Percentiles rank a stretch among this genome's conserved stretches.
Conservation (phyloP, 441 rosid genomes). For the Manihot esculenta region DNA sequence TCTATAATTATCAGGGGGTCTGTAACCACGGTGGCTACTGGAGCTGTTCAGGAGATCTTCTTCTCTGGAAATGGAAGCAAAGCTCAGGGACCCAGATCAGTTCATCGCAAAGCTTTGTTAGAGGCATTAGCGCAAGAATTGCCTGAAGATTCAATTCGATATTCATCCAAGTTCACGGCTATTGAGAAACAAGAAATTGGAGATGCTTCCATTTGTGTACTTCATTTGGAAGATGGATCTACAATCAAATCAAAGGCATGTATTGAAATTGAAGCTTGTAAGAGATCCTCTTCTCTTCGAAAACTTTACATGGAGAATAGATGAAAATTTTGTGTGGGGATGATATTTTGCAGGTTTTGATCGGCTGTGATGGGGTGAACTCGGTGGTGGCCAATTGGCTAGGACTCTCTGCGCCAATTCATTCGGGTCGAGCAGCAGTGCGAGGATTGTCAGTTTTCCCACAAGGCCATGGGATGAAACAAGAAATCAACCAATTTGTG, state of each 20-base stretch:
- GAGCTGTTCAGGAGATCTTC: conserved; percentile 14
- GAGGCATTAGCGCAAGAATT: conserved; percentile 46
- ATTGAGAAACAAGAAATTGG: conserved; percentile 27
- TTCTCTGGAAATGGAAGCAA: not conserved
- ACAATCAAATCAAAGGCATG: conserved; percentile 41
- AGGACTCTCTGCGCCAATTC: conserved; percentile 29
- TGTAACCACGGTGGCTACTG: conserved; percentile 29
- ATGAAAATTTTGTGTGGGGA: no score
- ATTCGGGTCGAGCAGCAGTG: conserved; percentile 37
- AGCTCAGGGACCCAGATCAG: conserved; percentile 22
- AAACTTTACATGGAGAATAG: no score
- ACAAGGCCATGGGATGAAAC: conserved; percentile 31
- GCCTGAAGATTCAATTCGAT: conserved; percentile 37
- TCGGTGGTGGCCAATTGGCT: conserved; percentile 39
- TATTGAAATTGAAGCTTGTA: not conserved
- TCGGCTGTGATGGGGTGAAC: conserved; percentile 54
- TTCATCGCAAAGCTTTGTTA: conserved; percentile 33
- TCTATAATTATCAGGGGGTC: conserved; percentile 17
- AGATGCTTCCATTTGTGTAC: conserved; percentile 13
- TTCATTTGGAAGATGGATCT: conserved; percentile 39
- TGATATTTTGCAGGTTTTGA: conserved; percentile 28
- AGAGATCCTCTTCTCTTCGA: no score
- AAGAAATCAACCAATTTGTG: conserved; percentile 21
- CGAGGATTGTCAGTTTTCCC: conserved; percentile 38
- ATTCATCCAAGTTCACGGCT: conserved; percentile 31